Percentiles rank a stretch among this genome's conserved stretches.
These are phyloP conservation scores for Epichloe sylvatica DNA, from an alignment of 2,329 filamentous ascomycete species.

Conservation along the genomic window DNA sequence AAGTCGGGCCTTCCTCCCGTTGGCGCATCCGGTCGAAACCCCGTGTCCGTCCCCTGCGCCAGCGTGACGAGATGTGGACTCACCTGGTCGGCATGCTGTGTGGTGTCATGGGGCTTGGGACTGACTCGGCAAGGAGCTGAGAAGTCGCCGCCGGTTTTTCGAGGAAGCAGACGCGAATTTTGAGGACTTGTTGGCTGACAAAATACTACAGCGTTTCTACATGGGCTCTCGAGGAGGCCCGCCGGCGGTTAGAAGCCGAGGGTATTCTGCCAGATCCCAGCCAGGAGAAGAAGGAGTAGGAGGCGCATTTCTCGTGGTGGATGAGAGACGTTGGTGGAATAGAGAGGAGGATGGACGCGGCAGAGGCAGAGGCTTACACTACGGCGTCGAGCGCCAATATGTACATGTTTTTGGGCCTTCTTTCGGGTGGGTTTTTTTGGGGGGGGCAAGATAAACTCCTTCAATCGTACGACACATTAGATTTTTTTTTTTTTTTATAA, in stretches of 20 bases:
- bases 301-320: not conserved
- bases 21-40: not conserved
- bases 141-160: not conserved
- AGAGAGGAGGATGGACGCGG: constrained; percentile 1
- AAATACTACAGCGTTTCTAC: constrained; percentile 69
- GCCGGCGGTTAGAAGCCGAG: constrained; percentile 88
- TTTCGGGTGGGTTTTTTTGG: constrained; percentile 3
- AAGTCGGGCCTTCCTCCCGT: constrained; percentile 30
- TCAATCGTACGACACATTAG: constrained; percentile 19
- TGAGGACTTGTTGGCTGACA: not conserved
- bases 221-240: constrained; percentile 94
- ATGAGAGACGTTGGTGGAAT: constrained; percentile 1
- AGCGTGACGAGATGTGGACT: too few species aligned
- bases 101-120: too few species aligned
- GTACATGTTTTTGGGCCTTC: constrained; percentile 19
- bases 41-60: not conserved
- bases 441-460: constrained; percentile 14
- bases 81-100: too few species aligned
- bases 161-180: not conserved
- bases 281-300: constrained; percentile 39
- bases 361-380: not conserved
- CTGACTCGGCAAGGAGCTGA: not conserved
- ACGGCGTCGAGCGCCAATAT: constrained; percentile 8
- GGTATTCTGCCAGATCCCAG: constrained; percentile 69
- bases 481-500: constrained; percentile 5